These are phyloP conservation scores for Dendrocalamus latiflorus DNA, from an alignment of 202 grass and related monocot genomes.

Conservation along the genomic window DNA sequence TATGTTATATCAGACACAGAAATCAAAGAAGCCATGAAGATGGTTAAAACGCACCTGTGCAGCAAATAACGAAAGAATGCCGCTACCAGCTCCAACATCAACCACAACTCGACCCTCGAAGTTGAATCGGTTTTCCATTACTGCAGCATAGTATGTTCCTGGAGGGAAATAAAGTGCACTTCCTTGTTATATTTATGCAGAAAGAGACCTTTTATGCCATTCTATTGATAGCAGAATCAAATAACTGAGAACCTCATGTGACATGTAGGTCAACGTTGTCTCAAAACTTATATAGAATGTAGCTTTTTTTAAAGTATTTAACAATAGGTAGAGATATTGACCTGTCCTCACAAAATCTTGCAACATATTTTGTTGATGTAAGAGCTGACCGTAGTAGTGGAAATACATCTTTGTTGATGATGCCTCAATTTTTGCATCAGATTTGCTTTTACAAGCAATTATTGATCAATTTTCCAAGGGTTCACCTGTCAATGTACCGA, in stretches of 20 bases:
- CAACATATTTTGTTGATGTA: constrained; percentile 99
- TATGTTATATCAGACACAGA: neutral
- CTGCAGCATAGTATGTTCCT: constrained; percentile 99
- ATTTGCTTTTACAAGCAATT: constrained; percentile 56
- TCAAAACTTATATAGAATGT: neutral
- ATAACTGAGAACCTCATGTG: neutral
- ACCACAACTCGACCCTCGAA: constrained; percentile 90
- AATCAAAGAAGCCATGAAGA: constrained; percentile 10
- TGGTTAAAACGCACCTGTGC: constrained; percentile 58
- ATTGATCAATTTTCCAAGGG: constrained; percentile 51
- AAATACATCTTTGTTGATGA: constrained; percentile 99
- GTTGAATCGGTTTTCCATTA: constrained; percentile 82
- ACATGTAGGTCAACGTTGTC: neutral
- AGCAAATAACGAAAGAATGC: constrained; percentile 99
- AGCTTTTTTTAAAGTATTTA: neutral
- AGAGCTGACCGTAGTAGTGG: constrained; percentile 92
- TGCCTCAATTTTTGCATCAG: constrained; percentile 96
- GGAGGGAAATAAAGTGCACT: constrained; percentile 11
- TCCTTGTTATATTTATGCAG: constrained; percentile 5
- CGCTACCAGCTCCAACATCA: constrained; percentile 99
- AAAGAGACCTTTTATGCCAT: constrained; percentile 10
- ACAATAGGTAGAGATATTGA: constrained; percentile 24
- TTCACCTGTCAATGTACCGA: constrained; percentile 39
- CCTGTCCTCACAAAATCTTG: constrained; percentile 99
- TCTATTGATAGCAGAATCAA: neutral